phyloP scores from a whole-genome alignment of 202 grass and related monocot species.

The Carex arenaria region DNA sequence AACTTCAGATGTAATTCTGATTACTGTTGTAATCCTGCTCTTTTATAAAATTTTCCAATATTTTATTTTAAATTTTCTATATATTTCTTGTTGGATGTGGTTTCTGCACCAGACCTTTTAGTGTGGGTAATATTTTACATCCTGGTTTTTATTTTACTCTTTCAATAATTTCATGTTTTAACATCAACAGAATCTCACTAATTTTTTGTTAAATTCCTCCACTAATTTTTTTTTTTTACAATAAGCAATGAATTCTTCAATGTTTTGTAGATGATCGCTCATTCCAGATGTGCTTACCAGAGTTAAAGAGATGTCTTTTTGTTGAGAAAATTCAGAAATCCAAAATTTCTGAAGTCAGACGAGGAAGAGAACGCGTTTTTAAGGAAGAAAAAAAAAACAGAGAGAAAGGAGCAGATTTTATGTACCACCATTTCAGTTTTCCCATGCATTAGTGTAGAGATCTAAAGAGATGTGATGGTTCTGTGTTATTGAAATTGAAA shows the following conservation, averaged over 20 bases:
- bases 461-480: conserved; percentile 7
- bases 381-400: neutral
- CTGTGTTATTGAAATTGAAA: neutral
- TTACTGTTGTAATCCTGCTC: neutral
- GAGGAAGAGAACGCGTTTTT: neutral
- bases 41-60: neutral
- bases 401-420: neutral
- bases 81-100: neutral
- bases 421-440: neutral
- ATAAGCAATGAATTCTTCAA: neutral
- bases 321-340: neutral
- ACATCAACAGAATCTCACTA: neutral
- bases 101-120: neutral
- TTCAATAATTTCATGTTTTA: neutral
- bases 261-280: conserved; percentile 10
- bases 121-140: neutral
- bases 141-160: neutral
- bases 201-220: neutral
- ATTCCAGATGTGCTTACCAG: conserved; percentile 1
- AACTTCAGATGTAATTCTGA: neutral
- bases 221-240: neutral
- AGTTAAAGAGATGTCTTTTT: neutral
- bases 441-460: conserved; percentile 3
- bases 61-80: neutral
- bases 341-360: neutral